Conservation (phyloP, 108 stramenopile genomes). For the Skeletonema menzelii region DNA sequence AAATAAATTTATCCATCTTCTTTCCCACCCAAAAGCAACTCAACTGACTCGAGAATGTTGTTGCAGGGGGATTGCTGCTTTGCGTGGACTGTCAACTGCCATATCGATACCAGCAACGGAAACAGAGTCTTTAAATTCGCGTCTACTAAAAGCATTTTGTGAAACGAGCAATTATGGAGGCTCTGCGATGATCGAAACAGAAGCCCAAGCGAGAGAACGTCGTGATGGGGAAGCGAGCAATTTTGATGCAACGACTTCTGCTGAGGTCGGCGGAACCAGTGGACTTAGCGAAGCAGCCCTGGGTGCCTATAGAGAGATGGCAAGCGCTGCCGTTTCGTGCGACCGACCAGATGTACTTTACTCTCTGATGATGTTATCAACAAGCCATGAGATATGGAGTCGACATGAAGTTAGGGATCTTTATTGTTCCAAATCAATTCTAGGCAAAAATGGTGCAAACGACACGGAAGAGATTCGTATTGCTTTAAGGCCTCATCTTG, state of each 20-base stretch:
- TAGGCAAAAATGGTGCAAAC: constrained; percentile 54
- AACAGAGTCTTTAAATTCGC: constrained; percentile 47
- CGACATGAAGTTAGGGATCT: constrained; percentile 39
- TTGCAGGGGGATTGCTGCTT: constrained; percentile 80
- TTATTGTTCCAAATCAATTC: constrained; percentile 65
- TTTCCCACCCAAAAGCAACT: constrained; percentile 77
- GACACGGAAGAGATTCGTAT: constrained; percentile 56
- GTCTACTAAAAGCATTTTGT: constrained; percentile 77
- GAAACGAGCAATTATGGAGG: constrained; percentile 79
- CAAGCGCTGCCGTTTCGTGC: constrained; percentile 61
- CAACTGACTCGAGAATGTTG: constrained; percentile 82
- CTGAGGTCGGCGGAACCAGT: constrained; percentile 76
- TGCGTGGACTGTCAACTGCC: constrained; percentile 55
- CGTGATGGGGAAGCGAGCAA: constrained; percentile 18
- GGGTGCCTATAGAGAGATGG: constrained; percentile 87
- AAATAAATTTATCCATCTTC: constrained; percentile 63
- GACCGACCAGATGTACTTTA: constrained; percentile 78
- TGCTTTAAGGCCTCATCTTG: constrained; percentile 70
- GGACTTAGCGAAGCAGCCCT: constrained; percentile 82
- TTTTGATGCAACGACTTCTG: constrained; percentile 8
- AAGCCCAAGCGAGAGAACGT: constrained; percentile 51
- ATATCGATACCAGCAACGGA: neutral
- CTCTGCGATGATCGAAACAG: constrained; percentile 79
- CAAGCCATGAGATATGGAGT: constrained; percentile 76
- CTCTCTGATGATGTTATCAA: constrained; percentile 71